Conservation (phyloP, 257 asterid genomes). For the Solanum ossicruentum region DNA sequence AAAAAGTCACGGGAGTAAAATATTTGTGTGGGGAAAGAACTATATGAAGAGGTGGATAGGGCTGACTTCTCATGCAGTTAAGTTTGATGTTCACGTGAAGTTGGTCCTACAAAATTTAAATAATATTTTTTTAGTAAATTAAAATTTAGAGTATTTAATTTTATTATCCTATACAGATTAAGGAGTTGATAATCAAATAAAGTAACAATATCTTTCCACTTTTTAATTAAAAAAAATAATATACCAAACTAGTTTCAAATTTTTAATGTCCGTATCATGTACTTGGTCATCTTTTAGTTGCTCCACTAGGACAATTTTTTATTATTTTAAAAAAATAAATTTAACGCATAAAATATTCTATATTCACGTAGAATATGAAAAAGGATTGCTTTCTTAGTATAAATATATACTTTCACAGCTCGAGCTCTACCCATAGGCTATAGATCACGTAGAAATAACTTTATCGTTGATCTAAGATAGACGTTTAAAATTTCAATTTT, state of each 20-base stretch:
- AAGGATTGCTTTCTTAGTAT: neutral
- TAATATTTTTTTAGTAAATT: slow-evolving; percentile 10
- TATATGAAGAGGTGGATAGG: slow-evolving; percentile 9
- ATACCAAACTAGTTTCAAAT: slow-evolving; percentile 9
- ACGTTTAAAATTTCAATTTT: too few species aligned
- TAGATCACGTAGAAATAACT: neutral
- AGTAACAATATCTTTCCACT: slow-evolving; percentile 15
- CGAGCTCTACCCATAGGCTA: accelerated
- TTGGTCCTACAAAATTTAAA: slow-evolving; percentile 52
- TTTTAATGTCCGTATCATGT: slow-evolving; percentile 31
- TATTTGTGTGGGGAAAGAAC: slow-evolving; percentile 7
- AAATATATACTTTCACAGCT: neutral
- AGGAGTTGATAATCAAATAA: slow-evolving; percentile 9
- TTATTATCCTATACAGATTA: slow-evolving; percentile 19
- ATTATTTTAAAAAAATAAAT: neutral
- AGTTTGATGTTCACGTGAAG: slow-evolving; percentile 68
- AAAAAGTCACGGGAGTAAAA: neutral
- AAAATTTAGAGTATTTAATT: slow-evolving; percentile 28
- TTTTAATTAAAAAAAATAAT: slow-evolving; percentile 3
- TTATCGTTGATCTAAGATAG: too few species aligned
- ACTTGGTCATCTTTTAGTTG: slow-evolving; percentile 25
- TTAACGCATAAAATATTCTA: neutral
- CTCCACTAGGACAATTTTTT: neutral
- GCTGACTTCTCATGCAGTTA: slow-evolving; percentile 54
- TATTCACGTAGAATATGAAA: accelerated